Evolutionary conservation across 2,329 filamentous ascomycete genomes (phyloP), one percentile per base, ranked within the genome.

Genomic region (Phialophora chinensis): DNA sequence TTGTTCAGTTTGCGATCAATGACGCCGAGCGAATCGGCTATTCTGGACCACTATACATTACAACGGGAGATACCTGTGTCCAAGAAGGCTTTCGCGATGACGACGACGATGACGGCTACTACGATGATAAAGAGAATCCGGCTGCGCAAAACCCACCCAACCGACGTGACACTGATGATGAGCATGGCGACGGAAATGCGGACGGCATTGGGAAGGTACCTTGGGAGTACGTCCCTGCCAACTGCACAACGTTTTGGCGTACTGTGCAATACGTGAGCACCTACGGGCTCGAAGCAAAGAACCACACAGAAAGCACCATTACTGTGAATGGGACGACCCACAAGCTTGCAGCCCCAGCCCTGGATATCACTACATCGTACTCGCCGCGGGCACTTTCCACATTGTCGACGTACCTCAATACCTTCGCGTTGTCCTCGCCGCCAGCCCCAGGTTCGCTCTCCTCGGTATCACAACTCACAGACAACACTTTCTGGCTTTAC

Each of bases 331-430:
- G 63, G n/a, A 33, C 49, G 23, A 53, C 23, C 23, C 57, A 66
- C 53, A 68, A 64, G 27, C 14, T 70, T n/a, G 55, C 31, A 23
- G 52, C 66, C 10, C 69, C 69, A 38, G 62, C 65, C 10, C 23
- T 71, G 23, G 60, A 71, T 25, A 70, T 71, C 38, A 65, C 62
- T 1, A 69, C 67, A 20, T 66, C 65, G 12, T 70, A 66, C 54
- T 58, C 55, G 6, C 20, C 50, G 5, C 17, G 54, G 1, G 58
- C 62, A 11, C 38, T 69, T 12, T 55, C 33, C 23, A 58, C 55
- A 4, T 31, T 71, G 4, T 25, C 63, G 12, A 59, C 27, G 17
- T 66, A 70, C 44, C 66, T 70, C 17, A 52, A 58, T 27, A 62
- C 62, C 20, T 60, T 64, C n/a, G 58, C 63, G 3, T 20, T 17